Evolutionary conservation across 2,329 filamentous ascomycete genomes (phyloP).

Genomic region (Epichloe gansuensis): DNA sequence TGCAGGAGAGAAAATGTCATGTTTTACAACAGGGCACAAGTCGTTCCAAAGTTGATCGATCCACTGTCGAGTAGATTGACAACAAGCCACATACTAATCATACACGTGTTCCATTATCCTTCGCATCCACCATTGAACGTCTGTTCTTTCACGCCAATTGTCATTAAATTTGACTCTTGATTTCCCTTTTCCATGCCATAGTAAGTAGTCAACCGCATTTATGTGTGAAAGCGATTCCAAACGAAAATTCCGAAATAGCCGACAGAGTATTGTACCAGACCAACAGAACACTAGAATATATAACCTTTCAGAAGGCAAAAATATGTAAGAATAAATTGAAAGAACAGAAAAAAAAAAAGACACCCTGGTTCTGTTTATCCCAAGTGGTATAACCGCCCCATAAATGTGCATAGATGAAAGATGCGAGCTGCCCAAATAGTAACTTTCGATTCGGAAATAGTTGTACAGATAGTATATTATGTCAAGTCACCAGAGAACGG

Average conservation of each 20-base stretch:
- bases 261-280: too few species aligned
- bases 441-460: background rate
- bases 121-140: background rate
- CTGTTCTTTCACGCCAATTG: background rate
- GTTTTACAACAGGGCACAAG: too few species aligned
- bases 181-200: background rate
- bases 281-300: too few species aligned
- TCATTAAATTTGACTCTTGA: background rate
- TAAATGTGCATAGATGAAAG: constrained; percentile 1
- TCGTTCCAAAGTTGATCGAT: too few species aligned
- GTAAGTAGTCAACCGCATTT: background rate
- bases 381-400: constrained; percentile 18
- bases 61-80: background rate
- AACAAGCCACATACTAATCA: background rate
- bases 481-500: background rate
- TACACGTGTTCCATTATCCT: background rate
- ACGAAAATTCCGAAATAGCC: too few species aligned
- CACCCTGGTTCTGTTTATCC: constrained; percentile 17
- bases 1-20: too few species aligned
- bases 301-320: background rate
- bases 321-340: background rate
- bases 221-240: too few species aligned
- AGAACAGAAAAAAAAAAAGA: background rate
- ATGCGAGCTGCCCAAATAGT: constrained; percentile 1
- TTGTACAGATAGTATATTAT: constrained; percentile 3